A percentile compares a stretch with the other conserved stretches of the same genome.
These are phyloP conservation scores for Canavalia ensiformis DNA, from an alignment of 306 rosid species.

Conservation along the genomic window DNA sequence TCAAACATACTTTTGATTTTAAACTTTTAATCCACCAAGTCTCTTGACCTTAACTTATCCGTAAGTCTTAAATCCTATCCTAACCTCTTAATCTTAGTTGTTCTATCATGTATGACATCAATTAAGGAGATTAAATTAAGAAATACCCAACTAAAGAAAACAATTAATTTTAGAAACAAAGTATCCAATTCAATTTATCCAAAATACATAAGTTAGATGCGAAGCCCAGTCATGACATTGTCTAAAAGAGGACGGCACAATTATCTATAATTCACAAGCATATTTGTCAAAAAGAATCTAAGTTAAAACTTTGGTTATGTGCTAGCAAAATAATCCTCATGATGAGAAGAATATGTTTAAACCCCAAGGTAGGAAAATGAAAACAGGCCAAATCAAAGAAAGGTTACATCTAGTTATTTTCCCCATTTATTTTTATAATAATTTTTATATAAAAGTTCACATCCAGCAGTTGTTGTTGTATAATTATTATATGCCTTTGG, in stretches of 20 bases:
- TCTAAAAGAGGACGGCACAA: background rate
- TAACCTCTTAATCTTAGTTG: background rate
- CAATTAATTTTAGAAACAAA: background rate
- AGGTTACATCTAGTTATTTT: background rate
- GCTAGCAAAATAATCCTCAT: background rate
- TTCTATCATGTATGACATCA: background rate
- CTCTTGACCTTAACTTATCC: conserved; percentile 1
- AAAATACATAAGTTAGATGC: background rate
- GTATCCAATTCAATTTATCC: background rate
- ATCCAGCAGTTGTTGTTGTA: background rate
- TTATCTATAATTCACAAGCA: background rate
- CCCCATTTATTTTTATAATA: background rate
- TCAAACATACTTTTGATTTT: background rate
- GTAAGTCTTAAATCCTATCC: background rate
- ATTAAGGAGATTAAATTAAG: conserved; percentile 11
- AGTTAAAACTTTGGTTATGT: background rate
- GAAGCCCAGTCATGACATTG: background rate
- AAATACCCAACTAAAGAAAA: conserved; percentile 15
- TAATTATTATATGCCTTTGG: background rate
- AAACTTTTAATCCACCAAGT: conserved; percentile 1
- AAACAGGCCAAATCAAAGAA: background rate
- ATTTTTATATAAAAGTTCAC: background rate
- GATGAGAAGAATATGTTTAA: conserved; percentile 10
- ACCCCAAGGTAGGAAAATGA: background rate
- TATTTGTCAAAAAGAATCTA: background rate